These are phyloP conservation scores for Bipolaris sorokiniana DNA, from an alignment of 2,329 filamentous ascomycete species.

Conservation along the genomic window DNA sequence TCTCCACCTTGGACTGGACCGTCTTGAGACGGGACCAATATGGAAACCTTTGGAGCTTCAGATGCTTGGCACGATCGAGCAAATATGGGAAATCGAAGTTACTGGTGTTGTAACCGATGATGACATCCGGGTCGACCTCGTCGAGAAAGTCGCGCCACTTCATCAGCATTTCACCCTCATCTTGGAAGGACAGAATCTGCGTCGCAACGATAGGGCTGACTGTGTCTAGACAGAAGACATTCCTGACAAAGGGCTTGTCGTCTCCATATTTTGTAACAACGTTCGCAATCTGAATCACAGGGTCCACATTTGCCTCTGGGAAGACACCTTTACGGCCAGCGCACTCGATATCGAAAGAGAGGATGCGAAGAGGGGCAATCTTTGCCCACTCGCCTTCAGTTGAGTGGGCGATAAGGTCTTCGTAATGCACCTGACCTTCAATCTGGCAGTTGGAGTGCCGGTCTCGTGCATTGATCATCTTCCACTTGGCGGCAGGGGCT, in stretches of 20 bases:
- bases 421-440: constrained; percentile 83
- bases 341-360: constrained; percentile 99
- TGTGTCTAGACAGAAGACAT: constrained; percentile 93
- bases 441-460: constrained; percentile 95
- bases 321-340: constrained; percentile 97
- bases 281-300: constrained; percentile 97
- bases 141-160: constrained; percentile 90
- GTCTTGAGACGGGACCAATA: constrained; percentile 83
- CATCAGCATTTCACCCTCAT: constrained; percentile 88
- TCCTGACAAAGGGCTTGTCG: constrained; percentile 91
- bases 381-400: constrained; percentile 96
- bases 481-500: constrained; percentile 75
- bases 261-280: constrained; percentile 95
- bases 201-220: constrained; percentile 95
- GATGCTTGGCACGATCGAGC: constrained; percentile 81
- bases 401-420: constrained; percentile 83
- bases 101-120: constrained; percentile 97
- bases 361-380: constrained; percentile 89
- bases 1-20: constrained; percentile 72
- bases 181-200: constrained; percentile 81
- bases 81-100: constrained; percentile 99
- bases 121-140: constrained; percentile 92
- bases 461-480: constrained; percentile 68
- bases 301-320: constrained; percentile 87
- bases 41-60: constrained; percentile 81